A percentile compares a stretch with the other conserved stretches of the same genome.
These are phyloP conservation scores for Globisporangium lucens DNA, from an alignment of 352 stramenopile genomes.

Conservation along the genomic window DNA sequence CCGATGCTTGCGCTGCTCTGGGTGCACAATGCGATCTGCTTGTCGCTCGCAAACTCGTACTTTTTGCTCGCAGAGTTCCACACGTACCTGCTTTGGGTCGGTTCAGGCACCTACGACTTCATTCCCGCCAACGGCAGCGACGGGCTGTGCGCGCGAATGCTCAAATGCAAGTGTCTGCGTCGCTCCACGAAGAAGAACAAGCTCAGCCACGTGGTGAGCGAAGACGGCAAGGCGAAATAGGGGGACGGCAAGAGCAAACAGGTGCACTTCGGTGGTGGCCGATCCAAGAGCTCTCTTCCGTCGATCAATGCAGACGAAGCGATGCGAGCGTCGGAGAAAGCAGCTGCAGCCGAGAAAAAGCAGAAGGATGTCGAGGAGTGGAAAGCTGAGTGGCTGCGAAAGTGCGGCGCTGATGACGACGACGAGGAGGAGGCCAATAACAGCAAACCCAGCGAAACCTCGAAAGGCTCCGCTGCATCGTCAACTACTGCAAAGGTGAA, in stretches of 20 bases:
- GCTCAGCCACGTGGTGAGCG: constrained; percentile 31
- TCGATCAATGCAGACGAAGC: constrained; percentile 5
- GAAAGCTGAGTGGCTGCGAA: constrained; percentile 40
- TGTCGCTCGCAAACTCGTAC: constrained; percentile 66
- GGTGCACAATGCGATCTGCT: constrained; percentile 65
- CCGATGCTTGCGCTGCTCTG: constrained; percentile 57
- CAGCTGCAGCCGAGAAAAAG: constrained; percentile 23
- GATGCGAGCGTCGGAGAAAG: constrained; percentile 2
- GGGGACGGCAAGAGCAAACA: constrained; percentile 23
- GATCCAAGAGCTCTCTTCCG: constrained; percentile 5
- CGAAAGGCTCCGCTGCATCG: not conserved
- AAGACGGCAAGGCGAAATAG: constrained; percentile 15
- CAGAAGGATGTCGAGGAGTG: constrained; percentile 31
- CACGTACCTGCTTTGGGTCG: constrained; percentile 66
- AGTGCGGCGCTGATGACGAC: constrained; percentile 32
- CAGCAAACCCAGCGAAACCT: not conserved
- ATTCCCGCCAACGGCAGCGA: constrained; percentile 77
- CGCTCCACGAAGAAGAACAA: constrained; percentile 43
- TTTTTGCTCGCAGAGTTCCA: constrained; percentile 72
- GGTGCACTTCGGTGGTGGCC: constrained; percentile 16
- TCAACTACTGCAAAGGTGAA: not conserved
- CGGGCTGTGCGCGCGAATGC: constrained; percentile 66
- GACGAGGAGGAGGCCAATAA: constrained; percentile 12
- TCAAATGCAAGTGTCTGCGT: constrained; percentile 67
- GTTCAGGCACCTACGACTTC: constrained; percentile 83